Conservation (phyloP, 2,329 filamentous ascomycete species). For the Neonectria hederae region DNA sequence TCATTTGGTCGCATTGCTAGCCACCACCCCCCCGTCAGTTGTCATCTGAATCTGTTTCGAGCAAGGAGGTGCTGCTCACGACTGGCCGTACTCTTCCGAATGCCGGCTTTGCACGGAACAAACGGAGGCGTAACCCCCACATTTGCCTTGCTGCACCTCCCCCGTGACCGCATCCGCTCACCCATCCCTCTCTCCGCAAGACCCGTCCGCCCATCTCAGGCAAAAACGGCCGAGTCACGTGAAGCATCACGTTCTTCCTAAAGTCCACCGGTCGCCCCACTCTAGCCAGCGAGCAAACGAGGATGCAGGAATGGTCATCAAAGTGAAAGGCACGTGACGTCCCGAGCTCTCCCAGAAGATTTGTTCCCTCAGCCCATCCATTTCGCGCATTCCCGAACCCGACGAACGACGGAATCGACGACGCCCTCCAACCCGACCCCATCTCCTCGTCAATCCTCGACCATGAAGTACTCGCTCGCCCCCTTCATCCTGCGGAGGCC, state of each 20-base stretch:
- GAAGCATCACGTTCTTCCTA: constrained; percentile 1
- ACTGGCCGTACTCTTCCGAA: constrained; percentile 39
- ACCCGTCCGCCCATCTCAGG: neutral
- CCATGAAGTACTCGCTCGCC: constrained; percentile 77
- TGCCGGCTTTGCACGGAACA: constrained; percentile 35
- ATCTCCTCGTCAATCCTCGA: constrained; percentile 48
- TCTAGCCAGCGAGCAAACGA: constrained; percentile 33
- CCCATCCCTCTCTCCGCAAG: constrained; percentile 13
- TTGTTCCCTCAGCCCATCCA: constrained; percentile 47
- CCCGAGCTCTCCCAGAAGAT: constrained; percentile 45
- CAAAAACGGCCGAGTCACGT: constrained; percentile 23
- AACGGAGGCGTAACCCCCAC: constrained; percentile 32
- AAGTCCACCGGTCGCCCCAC: constrained; percentile 4
- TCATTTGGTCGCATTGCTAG: neutral
- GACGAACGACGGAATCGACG: constrained; percentile 31
- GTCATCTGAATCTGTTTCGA: constrained; percentile 3
- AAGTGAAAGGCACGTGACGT: constrained; percentile 46
- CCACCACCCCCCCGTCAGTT: neutral
- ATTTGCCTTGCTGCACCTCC: constrained; percentile 16
- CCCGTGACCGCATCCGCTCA: constrained; percentile 27
- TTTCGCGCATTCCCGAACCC: constrained; percentile 48
- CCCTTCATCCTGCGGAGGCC: constrained; percentile 84
- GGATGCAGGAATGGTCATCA: constrained; percentile 42
- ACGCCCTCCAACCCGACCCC: constrained; percentile 23
- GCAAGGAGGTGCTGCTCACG: constrained; percentile 1